These are phyloP conservation scores for Borovskyia barvae DNA, from an alignment of 208 protist genomes.

Conservation along the genomic window DNA sequence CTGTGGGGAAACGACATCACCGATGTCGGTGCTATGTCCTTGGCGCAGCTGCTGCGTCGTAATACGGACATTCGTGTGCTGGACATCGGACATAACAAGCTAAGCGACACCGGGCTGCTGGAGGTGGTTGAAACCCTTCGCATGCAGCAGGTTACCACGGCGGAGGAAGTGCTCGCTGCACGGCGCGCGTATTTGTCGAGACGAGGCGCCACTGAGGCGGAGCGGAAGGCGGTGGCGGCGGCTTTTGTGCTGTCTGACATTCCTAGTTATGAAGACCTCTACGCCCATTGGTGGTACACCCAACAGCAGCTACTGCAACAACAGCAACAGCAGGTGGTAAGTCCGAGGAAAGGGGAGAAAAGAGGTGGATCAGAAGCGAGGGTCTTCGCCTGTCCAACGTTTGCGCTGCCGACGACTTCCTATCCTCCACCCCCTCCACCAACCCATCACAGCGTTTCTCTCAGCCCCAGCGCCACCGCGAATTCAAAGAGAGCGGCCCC, in stretches of 20 bases:
- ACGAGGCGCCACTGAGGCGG: conserved; percentile 45
- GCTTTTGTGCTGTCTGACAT: conserved; percentile 28
- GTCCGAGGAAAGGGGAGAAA: no score
- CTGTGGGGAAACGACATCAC: conserved; percentile 88
- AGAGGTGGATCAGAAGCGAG: no score
- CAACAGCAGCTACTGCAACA: conserved; percentile 19
- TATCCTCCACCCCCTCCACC: not conserved
- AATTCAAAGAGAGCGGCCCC: conserved; percentile 19
- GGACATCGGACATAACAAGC: conserved; percentile 79
- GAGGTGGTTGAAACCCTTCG: conserved; percentile 62
- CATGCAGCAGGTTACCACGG: conserved; percentile 54
- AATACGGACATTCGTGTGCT: conserved; percentile 70
- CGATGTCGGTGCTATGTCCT: conserved; percentile 49
- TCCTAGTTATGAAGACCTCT: conserved; percentile 79
- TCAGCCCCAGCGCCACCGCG: conserved; percentile 13
- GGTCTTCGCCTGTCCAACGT: not conserved
- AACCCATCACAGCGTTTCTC: conserved; percentile 10
- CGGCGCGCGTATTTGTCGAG: conserved; percentile 51
- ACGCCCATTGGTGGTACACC: conserved; percentile 49
- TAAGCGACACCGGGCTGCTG: conserved; percentile 72
- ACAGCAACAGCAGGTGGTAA: not conserved
- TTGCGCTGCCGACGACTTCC: not conserved
- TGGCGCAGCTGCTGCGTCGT: conserved; percentile 55
- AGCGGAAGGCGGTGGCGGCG: conserved; percentile 36
- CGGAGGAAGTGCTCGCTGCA: conserved; percentile 47